Evolutionary conservation across 2,329 filamentous ascomycete genomes (phyloP).

Genomic region (Aurifilum marmelostoma): DNA sequence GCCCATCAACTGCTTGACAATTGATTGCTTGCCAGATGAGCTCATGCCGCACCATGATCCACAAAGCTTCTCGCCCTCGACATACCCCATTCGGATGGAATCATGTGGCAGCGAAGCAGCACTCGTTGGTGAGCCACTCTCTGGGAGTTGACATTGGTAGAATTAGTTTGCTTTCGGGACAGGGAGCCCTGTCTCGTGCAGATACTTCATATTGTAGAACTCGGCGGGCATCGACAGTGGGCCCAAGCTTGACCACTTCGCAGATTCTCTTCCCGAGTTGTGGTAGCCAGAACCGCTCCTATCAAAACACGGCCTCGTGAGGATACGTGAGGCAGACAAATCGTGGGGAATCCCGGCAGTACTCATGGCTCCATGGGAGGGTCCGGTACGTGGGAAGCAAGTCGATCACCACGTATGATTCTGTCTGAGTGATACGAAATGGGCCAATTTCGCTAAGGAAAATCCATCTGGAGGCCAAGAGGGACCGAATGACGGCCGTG

Average conservation of each 20-base stretch:
- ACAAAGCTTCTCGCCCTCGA: neutral
- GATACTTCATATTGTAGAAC: neutral
- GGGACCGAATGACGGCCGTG: neutral
- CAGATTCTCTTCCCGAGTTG: neutral
- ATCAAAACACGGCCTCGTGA: slow-evolving; percentile 5
- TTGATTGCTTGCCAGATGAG: neutral
- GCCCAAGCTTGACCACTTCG: slow-evolving; percentile 6
- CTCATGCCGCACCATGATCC: neutral
- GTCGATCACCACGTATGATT: neutral
- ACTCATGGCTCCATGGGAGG: neutral
- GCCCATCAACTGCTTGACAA: neutral
- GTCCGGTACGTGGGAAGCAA: neutral
- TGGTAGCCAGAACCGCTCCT: neutral
- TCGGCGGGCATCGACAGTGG: neutral
- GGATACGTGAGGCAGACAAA: slow-evolving; percentile 3
- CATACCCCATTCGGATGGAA: neutral
- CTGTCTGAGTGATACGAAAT: neutral
- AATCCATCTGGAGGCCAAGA: neutral
- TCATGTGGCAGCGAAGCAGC: neutral
- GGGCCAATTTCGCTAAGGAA: neutral
- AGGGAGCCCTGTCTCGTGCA: neutral
- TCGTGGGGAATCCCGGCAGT: neutral
- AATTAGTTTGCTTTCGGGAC: neutral
- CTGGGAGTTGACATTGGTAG: neutral
- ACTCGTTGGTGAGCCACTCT: too few species aligned